These are phyloP conservation scores for Paramecium sonneborni DNA, from an alignment of 73 alveolate genomes.

Conservation along the genomic window DNA sequence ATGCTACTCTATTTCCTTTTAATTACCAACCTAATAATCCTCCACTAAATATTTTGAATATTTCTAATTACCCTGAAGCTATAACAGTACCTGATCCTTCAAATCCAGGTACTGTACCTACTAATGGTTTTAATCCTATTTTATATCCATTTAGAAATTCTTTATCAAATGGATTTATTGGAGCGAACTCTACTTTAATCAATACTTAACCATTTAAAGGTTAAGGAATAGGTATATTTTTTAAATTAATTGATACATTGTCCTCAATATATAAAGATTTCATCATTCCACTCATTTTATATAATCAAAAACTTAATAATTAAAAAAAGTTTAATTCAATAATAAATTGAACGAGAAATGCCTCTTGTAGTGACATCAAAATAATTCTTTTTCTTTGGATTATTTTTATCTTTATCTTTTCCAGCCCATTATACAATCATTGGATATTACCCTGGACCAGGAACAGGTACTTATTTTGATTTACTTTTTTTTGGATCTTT, in stretches of 20 bases:
- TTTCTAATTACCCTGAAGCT: neutral
- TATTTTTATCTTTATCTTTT: neutral
- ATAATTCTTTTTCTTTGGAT: neutral
- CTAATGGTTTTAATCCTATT: neutral
- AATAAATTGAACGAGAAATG: neutral
- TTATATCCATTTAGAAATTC: neutral
- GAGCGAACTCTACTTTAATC: neutral
- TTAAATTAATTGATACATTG: neutral
- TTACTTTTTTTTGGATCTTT: conserved; percentile 56
- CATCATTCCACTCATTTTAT: neutral
- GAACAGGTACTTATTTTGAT: neutral
- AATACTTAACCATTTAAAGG: neutral
- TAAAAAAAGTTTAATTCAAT: neutral
- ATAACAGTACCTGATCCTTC: neutral
- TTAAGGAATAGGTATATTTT: neutral
- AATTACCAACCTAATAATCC: neutral
- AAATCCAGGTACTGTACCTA: neutral
- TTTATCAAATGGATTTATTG: neutral
- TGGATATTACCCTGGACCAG: conserved; percentile 12
- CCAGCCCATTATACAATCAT: neutral
- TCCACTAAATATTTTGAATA: neutral
- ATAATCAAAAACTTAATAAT: no score
- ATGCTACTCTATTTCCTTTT: neutral
- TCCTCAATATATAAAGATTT: neutral
- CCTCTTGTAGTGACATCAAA: neutral